Evolutionary conservation across 2,329 filamentous ascomycete genomes (phyloP).

Genomic region (Ophiosphaerella korrae): DNA sequence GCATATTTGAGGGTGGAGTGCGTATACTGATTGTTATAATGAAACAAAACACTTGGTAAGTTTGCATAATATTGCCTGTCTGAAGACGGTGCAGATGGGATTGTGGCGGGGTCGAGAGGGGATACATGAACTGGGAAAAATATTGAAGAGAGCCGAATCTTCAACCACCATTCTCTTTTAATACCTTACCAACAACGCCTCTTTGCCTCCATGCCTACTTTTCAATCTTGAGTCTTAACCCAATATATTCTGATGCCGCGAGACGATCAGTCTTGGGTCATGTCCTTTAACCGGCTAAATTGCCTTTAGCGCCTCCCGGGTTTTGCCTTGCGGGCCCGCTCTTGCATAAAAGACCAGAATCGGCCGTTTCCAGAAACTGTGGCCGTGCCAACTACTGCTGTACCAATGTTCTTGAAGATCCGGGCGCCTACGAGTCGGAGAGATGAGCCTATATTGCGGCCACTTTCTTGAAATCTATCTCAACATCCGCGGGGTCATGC

Average conservation of each 20-base stretch:
- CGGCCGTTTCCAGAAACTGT: background rate
- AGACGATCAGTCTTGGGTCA: background rate
- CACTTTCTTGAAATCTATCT: conserved; percentile 1
- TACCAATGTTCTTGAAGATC: background rate
- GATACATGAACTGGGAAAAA: no score
- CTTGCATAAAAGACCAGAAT: conserved; percentile 1
- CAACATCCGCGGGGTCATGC: background rate
- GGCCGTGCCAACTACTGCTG: background rate
- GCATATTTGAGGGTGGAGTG: no score
- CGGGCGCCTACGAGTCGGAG: background rate
- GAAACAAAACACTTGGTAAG: no score
- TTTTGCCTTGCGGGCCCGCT: background rate
- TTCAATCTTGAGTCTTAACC: no score
- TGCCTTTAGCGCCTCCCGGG: background rate
- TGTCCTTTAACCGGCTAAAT: background rate
- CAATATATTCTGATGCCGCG: background rate
- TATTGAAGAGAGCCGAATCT: no score
- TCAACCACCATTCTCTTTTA: no score
- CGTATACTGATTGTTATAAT: no score
- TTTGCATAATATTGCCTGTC: no score
- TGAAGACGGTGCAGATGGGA: no score
- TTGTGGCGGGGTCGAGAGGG: no score
- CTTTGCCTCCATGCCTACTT: no score
- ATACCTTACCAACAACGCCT: no score
- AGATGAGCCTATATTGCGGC: conserved; percentile 6